phyloP scores from a whole-genome alignment of 163 green algal species.

The Scenedesmus sp. region DNA sequence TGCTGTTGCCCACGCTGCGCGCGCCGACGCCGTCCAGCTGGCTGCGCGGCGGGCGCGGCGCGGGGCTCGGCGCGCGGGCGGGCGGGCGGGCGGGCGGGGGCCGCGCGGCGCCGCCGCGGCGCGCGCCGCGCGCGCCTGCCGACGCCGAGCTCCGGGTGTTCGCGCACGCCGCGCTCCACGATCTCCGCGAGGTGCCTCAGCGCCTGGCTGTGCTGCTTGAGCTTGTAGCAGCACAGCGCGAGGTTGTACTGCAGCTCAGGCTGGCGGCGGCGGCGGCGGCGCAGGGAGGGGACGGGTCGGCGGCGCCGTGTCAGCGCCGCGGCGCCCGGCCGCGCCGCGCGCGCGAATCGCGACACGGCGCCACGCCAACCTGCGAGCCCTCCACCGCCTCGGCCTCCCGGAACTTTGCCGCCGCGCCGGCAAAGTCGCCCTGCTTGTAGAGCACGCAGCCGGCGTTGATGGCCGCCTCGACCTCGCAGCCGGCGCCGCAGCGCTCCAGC shows the following conservation, averaged over 20 bases:
- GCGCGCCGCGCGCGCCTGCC: slow-evolving; percentile 57
- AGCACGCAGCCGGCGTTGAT: slow-evolving; percentile 79
- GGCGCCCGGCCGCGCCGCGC: too few species aligned
- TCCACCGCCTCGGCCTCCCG: slow-evolving; percentile 52
- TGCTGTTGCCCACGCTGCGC: slow-evolving; percentile 86
- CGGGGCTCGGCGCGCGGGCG: too few species aligned
- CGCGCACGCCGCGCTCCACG: slow-evolving; percentile 74
- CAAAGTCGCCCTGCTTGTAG: slow-evolving; percentile 78
- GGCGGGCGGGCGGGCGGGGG: too few species aligned
- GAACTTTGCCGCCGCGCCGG: slow-evolving; percentile 63
- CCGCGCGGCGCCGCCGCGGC: neutral
- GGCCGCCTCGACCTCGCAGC: slow-evolving; percentile 61
- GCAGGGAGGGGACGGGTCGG: too few species aligned
- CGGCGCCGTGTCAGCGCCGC: too few species aligned
- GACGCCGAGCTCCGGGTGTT: slow-evolving; percentile 88
- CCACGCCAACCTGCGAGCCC: slow-evolving; percentile 25
- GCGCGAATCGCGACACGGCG: too few species aligned
- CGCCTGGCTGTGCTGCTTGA: slow-evolving; percentile 75
- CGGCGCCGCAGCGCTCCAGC: slow-evolving; percentile 61
- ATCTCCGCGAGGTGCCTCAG: slow-evolving; percentile 75
- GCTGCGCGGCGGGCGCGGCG: slow-evolving; percentile 5
- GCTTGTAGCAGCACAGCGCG: slow-evolving; percentile 84
- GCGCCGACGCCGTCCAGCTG: slow-evolving; percentile 71
- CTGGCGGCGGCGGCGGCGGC: neutral
- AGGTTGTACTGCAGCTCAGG: slow-evolving; percentile 85